Conservation (phyloP, 768 basidiomycete species). For the Russula griseocarnosa region DNA sequence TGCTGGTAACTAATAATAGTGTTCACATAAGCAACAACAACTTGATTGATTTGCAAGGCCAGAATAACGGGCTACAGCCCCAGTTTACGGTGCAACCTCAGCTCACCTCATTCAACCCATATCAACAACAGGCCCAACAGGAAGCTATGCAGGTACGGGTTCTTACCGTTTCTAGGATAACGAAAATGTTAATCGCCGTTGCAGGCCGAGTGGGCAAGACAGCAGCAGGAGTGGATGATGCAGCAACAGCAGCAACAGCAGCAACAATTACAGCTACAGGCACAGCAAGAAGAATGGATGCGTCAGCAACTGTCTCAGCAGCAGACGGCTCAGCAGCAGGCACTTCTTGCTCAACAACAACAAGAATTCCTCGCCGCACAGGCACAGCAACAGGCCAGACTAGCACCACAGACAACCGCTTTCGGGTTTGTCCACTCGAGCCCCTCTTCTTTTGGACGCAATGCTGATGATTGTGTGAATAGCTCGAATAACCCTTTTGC, state of each 20-base stretch:
- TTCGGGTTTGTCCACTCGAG: constrained; percentile 52
- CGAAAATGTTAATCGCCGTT: not conserved
- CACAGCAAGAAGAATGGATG: constrained; percentile 52
- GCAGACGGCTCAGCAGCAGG: constrained; percentile 44
- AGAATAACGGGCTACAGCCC: constrained; percentile 50
- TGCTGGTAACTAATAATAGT: constrained; percentile 3
- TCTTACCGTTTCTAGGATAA: not conserved
- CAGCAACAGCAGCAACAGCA: constrained; percentile 56
- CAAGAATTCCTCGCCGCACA: constrained; percentile 25
- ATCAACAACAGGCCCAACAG: constrained; percentile 89
- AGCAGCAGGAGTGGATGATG: constrained; percentile 66
- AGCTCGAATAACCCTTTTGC: constrained; percentile 98
- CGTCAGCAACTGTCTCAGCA: constrained; percentile 62
- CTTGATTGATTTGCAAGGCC: constrained; percentile 21
- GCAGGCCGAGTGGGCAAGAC: constrained; percentile 44
- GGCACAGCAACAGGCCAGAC: constrained; percentile 34
- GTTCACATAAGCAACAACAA: constrained; percentile 16
- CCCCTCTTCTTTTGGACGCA: not conserved
- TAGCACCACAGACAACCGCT: constrained; percentile 63
- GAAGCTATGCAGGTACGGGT: constrained; percentile 64
- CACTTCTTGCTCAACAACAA: constrained; percentile 41
- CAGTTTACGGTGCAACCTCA: constrained; percentile 82
- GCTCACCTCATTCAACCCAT: constrained; percentile 91
- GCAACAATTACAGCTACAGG: constrained; percentile 45
- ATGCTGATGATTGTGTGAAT: constrained; percentile 10